Base-by-base conservation (phyloP, 2,329 filamentous ascomycete species). In the Penicillium sp. region DNA sequence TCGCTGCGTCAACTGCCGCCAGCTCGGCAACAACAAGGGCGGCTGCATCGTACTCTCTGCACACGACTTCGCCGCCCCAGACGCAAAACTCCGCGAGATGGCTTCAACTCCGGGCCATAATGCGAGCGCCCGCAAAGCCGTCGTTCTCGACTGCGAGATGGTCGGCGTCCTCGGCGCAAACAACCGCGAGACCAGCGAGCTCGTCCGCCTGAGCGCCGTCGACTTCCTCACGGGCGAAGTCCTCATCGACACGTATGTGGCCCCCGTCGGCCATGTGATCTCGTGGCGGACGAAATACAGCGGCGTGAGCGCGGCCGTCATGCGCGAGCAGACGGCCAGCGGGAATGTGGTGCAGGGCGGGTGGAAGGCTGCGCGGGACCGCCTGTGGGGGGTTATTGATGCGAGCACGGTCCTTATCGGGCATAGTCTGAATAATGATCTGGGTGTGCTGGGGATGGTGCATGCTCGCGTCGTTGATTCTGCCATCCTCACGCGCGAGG, bases 71-170 rank as follows among this genome's bases (percentile, higher is more conserved):
- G 19, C 29, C 17, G n/a, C 13, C 2, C 9, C 54, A 23, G 45
- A 56, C 5, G 11, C 30, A 1, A 56, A 48, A 9, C 19, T 56
- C 3, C 8, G 9, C 1, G 8, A 26, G 3, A 38, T 49, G 45
- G 1, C 11, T 3, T n/a, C 4, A 9, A 49, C 29, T 6, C 54
- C 54, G 2, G 13, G 3, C 1, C 8, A 5, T 5, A 48, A 49
- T 13, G 7, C 13, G 2, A 26, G 26, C 11, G 54, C 54, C 2
- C 54, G 54, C 9, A 17, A 49, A 9, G 54, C 54, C 19, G 54
- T 56, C 9, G 54, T 56, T 29, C 54, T 56, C 3, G 54, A 56
- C 45, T 56, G 54, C n/a, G 54, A 56, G 30, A 56, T 56, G 54
- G 45, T 56, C 19, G 54, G 54, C 7, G 45, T 56, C 1, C 30